A percentile compares a stretch with the other conserved stretches of the same genome.
Conservation (phyloP, 2,329 filamentous ascomycete genomes). For the Aspergillus melleus region DNA sequence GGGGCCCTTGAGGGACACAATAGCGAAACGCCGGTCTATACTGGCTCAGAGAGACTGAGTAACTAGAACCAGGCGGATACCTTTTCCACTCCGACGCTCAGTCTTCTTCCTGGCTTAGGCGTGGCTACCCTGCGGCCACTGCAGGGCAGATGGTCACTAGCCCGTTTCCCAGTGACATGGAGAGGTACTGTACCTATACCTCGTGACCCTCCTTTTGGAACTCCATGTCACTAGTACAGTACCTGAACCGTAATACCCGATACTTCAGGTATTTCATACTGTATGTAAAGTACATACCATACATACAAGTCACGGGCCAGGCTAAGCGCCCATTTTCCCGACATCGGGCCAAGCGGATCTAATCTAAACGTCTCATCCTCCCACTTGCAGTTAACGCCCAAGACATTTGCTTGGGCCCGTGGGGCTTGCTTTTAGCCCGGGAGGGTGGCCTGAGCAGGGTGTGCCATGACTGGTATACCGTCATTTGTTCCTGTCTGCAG, state of each 20-base stretch:
- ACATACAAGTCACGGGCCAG: neutral
- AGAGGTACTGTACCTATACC: too few species aligned
- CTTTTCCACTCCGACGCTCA: neutral
- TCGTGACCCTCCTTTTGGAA: too few species aligned
- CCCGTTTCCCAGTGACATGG: too few species aligned
- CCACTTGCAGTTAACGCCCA: neutral
- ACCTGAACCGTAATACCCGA: too few species aligned
- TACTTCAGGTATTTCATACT: constrained; percentile 1
- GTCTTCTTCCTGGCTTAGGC: neutral
- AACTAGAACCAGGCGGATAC: neutral
- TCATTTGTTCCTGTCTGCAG: neutral
- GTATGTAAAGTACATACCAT: neutral
- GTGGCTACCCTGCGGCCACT: neutral
- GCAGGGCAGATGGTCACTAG: neutral
- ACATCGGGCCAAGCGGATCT: neutral
- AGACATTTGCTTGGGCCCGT: constrained; percentile 5
- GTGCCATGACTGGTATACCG: neutral
- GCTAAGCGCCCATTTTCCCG: neutral
- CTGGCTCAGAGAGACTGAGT: neutral
- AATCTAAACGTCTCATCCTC: neutral
- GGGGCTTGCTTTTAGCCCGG: neutral
- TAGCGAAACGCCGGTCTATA: neutral
- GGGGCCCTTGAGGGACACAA: neutral
- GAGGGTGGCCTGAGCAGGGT: neutral
- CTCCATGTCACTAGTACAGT: too few species aligned